Base-by-base conservation (phyloP, 2,329 filamentous ascomycete genomes). In the Penicillium hordei region DNA sequence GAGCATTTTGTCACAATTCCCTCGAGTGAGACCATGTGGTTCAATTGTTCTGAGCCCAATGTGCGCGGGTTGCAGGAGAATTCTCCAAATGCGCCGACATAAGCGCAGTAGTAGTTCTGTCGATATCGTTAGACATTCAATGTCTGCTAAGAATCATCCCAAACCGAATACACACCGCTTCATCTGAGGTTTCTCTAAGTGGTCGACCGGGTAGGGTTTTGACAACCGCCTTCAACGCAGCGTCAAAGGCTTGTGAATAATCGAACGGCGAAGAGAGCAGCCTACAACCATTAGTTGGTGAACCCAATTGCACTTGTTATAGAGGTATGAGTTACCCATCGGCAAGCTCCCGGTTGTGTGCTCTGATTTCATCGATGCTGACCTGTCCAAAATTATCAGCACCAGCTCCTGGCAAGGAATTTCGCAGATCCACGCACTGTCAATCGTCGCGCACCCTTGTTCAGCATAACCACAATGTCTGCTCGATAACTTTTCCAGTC, bases 1-100 rank as follows among this genome's bases (percentile, higher is more conserved):
- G 93, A 97, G 77, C 91, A 96, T 75, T 94, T 90, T 36, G 94
- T 99, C 42, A 99, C 94, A 68, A 99, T 99, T 46, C 94, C 94
- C 77, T 99, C 94, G 51, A 99, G 83, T 4, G 93, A 96, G 15
- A 99, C 90, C 93, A 99, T 97, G 70, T 90, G 88, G 76, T 99
- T 99, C 56, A 99, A 84, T 69, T 96, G 90, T 40, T 86, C 83
- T 2, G 93, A 97, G 50, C 91, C 91, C 31, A 99, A 79, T 0
- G 94, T 97, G 65, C 94, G 86, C 40, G 94, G 94, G 70, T 97
- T 99, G 83, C 93, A 97, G 13, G 93, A 85, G 73, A 91, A 94
- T 72, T 97, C 88, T 64, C 95, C 94, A 72, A 99, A 99, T 72
- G 91, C 96, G 64, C 94, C 94, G 55, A 93, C 86, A 79, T 91